phyloP scores from a whole-genome alignment of 495 filamentous ascomycete genomes.

The Penicillium arizonense region DNA sequence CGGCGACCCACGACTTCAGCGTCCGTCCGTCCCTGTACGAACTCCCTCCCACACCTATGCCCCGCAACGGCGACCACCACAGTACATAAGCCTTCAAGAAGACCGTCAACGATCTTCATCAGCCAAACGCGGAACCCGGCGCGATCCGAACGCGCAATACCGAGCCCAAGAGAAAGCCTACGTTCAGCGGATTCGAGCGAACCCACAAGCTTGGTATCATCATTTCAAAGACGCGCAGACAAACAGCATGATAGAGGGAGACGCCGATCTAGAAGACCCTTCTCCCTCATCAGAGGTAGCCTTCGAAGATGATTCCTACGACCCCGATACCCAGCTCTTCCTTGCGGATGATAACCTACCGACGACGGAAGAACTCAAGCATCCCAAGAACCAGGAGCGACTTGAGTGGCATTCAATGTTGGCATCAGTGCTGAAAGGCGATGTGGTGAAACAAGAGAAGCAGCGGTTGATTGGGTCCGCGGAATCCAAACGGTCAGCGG shows the following conservation, averaged over 20 bases:
- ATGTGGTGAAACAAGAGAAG: slow-evolving; percentile 97
- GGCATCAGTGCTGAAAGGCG: slow-evolving; percentile 89
- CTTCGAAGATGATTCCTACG: slow-evolving; percentile 80
- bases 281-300: slow-evolving; percentile 82
- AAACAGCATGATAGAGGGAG: slow-evolving; percentile 60
- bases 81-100: slow-evolving; percentile 51
- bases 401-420: slow-evolving; percentile 99
- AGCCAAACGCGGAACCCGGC: slow-evolving; percentile 46
- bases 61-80: slow-evolving; percentile 70
- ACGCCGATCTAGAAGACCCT: slow-evolving; percentile 87
- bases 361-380: slow-evolving; percentile 82
- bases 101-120: slow-evolving; percentile 55
- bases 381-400: slow-evolving; percentile 83
- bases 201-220: slow-evolving; percentile 62
- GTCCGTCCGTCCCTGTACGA: slow-evolving; percentile 59
- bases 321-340: slow-evolving; percentile 90
- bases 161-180: slow-evolving; percentile 80
- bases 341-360: slow-evolving; percentile 83
- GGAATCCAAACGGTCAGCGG: slow-evolving; percentile 70
- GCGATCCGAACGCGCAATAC: slow-evolving; percentile 77
- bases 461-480: slow-evolving; percentile 83
- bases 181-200: slow-evolving; percentile 72
- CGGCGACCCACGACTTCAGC: slow-evolving; percentile 43
- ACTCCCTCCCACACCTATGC: slow-evolving; percentile 73
- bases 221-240: slow-evolving; percentile 73